Evolutionary conservation across 805 yeast genomes (phyloP), one percentile per base, ranked within the genome.

Genomic region (Kodamaea laetipori): DNA sequence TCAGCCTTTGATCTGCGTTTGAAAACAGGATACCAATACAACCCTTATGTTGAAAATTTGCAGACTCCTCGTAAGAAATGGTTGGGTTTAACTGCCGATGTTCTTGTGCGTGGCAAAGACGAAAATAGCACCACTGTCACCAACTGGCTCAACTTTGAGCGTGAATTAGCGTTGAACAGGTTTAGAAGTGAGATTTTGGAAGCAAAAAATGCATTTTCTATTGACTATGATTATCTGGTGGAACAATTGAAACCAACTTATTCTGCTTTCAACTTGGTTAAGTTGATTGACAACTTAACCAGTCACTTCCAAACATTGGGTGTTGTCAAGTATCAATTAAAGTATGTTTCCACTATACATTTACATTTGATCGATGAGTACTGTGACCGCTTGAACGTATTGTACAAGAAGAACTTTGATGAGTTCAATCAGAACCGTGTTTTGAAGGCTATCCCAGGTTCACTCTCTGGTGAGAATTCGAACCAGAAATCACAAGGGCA

Each of bases 261-360:
- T 48, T 77, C 88, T 1, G 80, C 90, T 0, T 67, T 74, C 28
- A 76, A 78, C 38, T 58, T 85, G 47, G 71, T 71, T 33, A 81
- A 80, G 51, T 58, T 86, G 32, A 61, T 85, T 16, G 80, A 80
- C 49, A 75, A 76, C 36, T 69, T 82, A 41, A 80, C 82, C 2
- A 67, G 67, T 11, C 81, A 78, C 48, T 81, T 80, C 61, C 66
- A 67, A 27, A 68, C 81, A 18, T 67, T 81, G 48, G 69, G 70
- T 18, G 60, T 73, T 17, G 73, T 76, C 12, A 74, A 74, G 35
- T 78, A 71, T 49, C 81, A 82, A 47, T 64, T 81, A 44, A 72
- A 75, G 50, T 81, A 80, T 48, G 66, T 84, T 6, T 66, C 78
- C 13, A 77, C 74, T 16, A 76, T 84, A 34, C 90, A 84, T 57